Evolutionary conservation across 495 filamentous ascomycete genomes (phyloP).

Genomic region (Lindgomyces ingoldianus): DNA sequence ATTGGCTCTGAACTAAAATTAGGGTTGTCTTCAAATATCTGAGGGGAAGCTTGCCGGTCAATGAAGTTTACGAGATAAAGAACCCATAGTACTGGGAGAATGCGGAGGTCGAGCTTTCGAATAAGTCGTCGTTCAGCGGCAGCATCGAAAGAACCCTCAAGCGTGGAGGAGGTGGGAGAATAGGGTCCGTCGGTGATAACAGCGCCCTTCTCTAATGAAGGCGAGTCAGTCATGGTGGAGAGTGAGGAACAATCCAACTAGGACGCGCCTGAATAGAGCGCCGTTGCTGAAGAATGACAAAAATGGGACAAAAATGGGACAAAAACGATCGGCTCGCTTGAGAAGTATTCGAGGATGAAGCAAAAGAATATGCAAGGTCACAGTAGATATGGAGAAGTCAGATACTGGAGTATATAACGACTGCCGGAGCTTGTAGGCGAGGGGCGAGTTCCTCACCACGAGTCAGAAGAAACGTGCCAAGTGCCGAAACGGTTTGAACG

Average conservation of each 20-base stretch:
- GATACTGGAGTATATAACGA: neutral
- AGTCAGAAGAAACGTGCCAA: neutral
- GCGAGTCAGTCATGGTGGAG: neutral
- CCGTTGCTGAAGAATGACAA: neutral
- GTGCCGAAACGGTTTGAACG: neutral
- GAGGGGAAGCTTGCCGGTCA: conserved; percentile 49
- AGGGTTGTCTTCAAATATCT: no score
- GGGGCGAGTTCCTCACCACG: neutral
- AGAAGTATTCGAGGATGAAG: neutral
- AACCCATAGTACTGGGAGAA: conserved; percentile 49
- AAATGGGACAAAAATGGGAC: neutral
- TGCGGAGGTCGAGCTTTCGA: conserved; percentile 38
- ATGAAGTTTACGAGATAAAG: conserved; percentile 53
- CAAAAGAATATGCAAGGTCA: neutral
- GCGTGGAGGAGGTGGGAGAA: neutral
- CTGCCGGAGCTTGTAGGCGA: neutral
- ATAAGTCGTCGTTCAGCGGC: conserved; percentile 36
- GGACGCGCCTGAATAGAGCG: neutral
- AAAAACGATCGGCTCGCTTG: neutral
- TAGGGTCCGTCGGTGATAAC: neutral
- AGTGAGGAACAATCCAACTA: no score
- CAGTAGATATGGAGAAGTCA: neutral
- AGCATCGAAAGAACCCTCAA: conserved; percentile 20
- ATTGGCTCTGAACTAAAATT: conserved; percentile 52
- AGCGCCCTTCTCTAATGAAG: conserved; percentile 5